These are phyloP conservation scores for Vanderwaltozyma tropicalis DNA, from an alignment of 805 yeast genomes.

Conservation along the genomic window DNA sequence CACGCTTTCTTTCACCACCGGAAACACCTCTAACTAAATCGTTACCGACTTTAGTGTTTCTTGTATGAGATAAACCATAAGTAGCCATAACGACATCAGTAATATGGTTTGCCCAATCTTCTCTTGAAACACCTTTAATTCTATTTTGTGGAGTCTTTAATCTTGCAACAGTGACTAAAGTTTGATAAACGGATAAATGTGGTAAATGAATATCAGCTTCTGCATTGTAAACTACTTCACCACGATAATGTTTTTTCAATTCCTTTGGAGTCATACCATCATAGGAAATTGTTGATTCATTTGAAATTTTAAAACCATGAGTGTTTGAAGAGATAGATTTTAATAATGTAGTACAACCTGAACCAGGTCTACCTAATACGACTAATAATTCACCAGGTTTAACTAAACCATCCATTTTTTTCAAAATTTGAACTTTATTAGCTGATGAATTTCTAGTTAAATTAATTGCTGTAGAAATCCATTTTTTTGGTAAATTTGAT, in stretches of 20 bases:
- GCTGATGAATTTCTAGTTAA: slow-evolving; percentile 16
- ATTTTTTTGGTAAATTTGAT: slow-evolving; percentile 33
- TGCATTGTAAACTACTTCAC: slow-evolving; percentile 62
- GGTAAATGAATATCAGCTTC: slow-evolving; percentile 63
- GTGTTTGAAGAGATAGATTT: slow-evolving; percentile 51
- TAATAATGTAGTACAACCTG: slow-evolving; percentile 64
- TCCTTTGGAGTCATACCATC: slow-evolving; percentile 46
- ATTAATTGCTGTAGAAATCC: slow-evolving; percentile 15
- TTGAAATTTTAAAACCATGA: slow-evolving; percentile 44
- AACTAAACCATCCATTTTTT: slow-evolving; percentile 55
- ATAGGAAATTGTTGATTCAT: slow-evolving; percentile 38
- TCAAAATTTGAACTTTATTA: slow-evolving; percentile 40
- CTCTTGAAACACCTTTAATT: slow-evolving; percentile 49
- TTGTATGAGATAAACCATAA: slow-evolving; percentile 52
- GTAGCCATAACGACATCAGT: slow-evolving; percentile 44
- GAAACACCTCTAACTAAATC: slow-evolving; percentile 53
- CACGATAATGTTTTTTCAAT: slow-evolving; percentile 44
- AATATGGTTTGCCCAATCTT: slow-evolving; percentile 42
- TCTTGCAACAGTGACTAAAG: slow-evolving; percentile 51
- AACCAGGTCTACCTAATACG: slow-evolving; percentile 67
- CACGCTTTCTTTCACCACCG: slow-evolving; percentile 72
- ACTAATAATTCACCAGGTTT: slow-evolving; percentile 57
- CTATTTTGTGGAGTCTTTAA: slow-evolving; percentile 55
- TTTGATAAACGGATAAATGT: slow-evolving; percentile 54
- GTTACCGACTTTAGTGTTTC: slow-evolving; percentile 50